Conservation (phyloP, 2,329 filamentous ascomycete genomes). For the Aspergillus latus region DNA sequence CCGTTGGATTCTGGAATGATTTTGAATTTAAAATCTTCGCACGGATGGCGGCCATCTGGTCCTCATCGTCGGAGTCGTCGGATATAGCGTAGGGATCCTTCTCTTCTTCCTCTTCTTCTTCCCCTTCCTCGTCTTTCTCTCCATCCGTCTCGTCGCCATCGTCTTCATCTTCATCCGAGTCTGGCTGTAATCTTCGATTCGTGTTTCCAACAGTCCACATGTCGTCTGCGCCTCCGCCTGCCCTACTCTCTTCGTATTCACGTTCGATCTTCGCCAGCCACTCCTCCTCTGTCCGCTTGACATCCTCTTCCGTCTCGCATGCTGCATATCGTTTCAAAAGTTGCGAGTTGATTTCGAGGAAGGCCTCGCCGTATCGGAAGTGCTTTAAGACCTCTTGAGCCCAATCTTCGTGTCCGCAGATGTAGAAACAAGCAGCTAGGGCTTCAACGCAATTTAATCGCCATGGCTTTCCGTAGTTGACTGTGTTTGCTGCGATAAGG, state of each 20-base stretch:
- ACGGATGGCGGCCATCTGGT: slow-evolving; percentile 89
- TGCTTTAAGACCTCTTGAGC: slow-evolving; percentile 77
- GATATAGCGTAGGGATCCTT: slow-evolving; percentile 74
- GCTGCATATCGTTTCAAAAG: slow-evolving; percentile 81
- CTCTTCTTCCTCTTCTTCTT: slow-evolving; percentile 47
- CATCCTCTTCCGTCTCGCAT: slow-evolving; percentile 73
- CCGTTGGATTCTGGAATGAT: slow-evolving; percentile 66
- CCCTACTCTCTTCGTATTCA: slow-evolving; percentile 80
- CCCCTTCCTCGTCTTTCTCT: slow-evolving; percentile 46
- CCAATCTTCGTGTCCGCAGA: slow-evolving; percentile 91
- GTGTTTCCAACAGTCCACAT: slow-evolving; percentile 90
- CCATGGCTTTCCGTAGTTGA: slow-evolving; percentile 97
- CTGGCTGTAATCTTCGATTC: slow-evolving; percentile 61
- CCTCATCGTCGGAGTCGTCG: slow-evolving; percentile 77
- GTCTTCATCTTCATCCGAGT: slow-evolving; percentile 55
- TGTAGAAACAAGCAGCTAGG: slow-evolving; percentile 85
- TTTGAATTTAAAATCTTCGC: slow-evolving; percentile 89
- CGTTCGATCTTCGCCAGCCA: slow-evolving; percentile 89
- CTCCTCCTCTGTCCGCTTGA: slow-evolving; percentile 80
- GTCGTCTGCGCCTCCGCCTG: slow-evolving; percentile 59
- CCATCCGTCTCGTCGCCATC: slow-evolving; percentile 44
- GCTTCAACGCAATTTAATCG: slow-evolving; percentile 94
- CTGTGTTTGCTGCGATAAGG: slow-evolving; percentile 91
- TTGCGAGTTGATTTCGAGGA: slow-evolving; percentile 84
- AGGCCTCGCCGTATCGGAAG: slow-evolving; percentile 85